Percentiles rank a stretch among this genome's conserved stretches.
These are phyloP conservation scores for Pseudozyma sp. DNA, from an alignment of 1,284 basidiomycete species.

Conservation along the genomic window DNA sequence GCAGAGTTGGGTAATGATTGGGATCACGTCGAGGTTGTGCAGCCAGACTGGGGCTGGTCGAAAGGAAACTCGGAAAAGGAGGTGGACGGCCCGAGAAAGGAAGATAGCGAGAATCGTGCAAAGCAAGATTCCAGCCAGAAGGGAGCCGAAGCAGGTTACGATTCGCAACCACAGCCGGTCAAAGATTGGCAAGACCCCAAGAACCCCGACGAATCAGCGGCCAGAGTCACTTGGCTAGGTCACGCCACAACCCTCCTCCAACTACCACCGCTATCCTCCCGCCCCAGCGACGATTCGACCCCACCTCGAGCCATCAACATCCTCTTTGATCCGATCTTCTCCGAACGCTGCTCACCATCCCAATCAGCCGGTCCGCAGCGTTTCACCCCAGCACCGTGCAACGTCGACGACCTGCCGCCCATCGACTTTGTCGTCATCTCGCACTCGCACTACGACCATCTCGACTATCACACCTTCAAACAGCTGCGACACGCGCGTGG, in stretches of 20 bases:
- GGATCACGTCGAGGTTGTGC: constrained; percentile 36
- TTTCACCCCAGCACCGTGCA: constrained; percentile 56
- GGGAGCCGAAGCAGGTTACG: constrained; percentile 14
- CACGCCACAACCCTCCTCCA: constrained; percentile 62
- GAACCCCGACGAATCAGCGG: constrained; percentile 10
- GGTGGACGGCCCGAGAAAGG: constrained; percentile 15
- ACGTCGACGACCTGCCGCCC: constrained; percentile 51
- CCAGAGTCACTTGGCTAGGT: constrained; percentile 62
- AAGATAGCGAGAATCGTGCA: not conserved
- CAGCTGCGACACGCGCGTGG: constrained; percentile 38
- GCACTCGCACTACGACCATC: constrained; percentile 67
- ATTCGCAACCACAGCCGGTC: constrained; percentile 14
- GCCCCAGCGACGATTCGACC: constrained; percentile 2
- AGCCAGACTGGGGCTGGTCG: constrained; percentile 50
- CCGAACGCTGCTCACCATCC: constrained; percentile 62
- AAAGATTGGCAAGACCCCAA: constrained; percentile 35
- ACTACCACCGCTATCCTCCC: constrained; percentile 38
- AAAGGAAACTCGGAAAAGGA: constrained; percentile 12
- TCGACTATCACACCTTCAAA: constrained; percentile 58
- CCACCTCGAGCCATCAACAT: constrained; percentile 39
- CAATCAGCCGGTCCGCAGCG: constrained; percentile 60
- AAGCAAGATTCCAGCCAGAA: not conserved
- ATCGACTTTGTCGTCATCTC: constrained; percentile 64
- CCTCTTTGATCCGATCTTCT: constrained; percentile 66
- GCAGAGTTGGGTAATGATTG: constrained; percentile 33